Percentiles rank a stretch among this genome's conserved stretches.
Evolutionary conservation across 2,329 filamentous ascomycete species (phyloP).

Genomic region (Aspergillus pseudoviridinutans): DNA sequence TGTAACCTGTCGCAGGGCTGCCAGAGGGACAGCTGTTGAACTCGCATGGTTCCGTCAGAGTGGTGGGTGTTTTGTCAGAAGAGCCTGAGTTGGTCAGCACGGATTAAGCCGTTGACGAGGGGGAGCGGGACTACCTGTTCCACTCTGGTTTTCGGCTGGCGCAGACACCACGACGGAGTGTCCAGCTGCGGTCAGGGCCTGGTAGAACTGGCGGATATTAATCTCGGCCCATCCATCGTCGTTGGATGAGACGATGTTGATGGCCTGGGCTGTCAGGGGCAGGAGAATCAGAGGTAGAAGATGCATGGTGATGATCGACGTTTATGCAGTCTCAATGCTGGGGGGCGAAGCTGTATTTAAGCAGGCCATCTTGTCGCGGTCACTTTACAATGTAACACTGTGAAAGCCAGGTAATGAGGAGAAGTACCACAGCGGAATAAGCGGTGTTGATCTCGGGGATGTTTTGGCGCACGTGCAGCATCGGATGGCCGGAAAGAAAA

Average conservation of each 20-base stretch:
- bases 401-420: too few species aligned
- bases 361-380: too few species aligned
- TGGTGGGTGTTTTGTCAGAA: constrained; percentile 45
- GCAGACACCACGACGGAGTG: constrained; percentile 62
- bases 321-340: too few species aligned
- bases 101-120: not conserved
- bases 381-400: too few species aligned
- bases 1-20: constrained; percentile 55
- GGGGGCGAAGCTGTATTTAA: too few species aligned
- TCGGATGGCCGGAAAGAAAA: too few species aligned
- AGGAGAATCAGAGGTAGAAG: constrained; percentile 17
- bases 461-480: too few species aligned
- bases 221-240: constrained; percentile 72
- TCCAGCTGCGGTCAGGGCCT: constrained; percentile 51
- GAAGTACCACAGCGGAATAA: too few species aligned
- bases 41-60: constrained; percentile 52
- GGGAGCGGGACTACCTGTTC: constrained; percentile 45
- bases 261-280: constrained; percentile 22
- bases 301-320: constrained; percentile 16
- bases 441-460: too few species aligned
- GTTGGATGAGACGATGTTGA: constrained; percentile 62
- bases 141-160: constrained; percentile 64
- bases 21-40: constrained; percentile 58
- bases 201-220: constrained; percentile 60
- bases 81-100: constrained; percentile 46